Evolutionary conservation across 2,329 filamentous ascomycete species (phyloP).

Genomic region (Penicillium occitanis): DNA sequence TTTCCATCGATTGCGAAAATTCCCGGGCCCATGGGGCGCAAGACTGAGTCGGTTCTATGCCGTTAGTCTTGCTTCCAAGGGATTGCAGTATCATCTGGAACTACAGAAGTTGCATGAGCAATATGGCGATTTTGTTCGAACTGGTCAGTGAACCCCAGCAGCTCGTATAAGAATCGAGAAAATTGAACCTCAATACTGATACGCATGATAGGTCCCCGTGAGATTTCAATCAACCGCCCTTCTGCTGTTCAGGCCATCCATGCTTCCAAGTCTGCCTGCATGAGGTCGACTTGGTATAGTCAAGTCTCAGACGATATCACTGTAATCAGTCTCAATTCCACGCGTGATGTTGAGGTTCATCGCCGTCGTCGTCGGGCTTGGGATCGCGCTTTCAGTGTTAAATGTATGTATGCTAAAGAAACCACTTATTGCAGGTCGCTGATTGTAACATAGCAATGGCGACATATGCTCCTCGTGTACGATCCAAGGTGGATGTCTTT

Average conservation of each 20-base stretch:
- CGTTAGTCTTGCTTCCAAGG: neutral
- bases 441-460: neutral
- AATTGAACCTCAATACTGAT: neutral
- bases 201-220: neutral
- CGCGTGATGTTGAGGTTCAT: conserved; percentile 13
- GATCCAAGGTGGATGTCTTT: neutral
- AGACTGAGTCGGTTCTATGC: neutral
- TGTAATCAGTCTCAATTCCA: neutral
- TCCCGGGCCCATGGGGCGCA: neutral
- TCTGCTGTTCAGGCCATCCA: conserved; percentile 12
- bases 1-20: neutral
- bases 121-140: neutral
- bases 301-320: conserved; percentile 14
- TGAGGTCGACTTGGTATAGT: conserved; percentile 18
- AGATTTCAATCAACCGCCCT: neutral
- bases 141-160: neutral
- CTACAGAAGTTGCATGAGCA: neutral
- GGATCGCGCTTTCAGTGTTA: conserved; percentile 18
- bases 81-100: neutral
- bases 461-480: neutral
- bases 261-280: conserved; percentile 14
- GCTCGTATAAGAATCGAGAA: neutral
- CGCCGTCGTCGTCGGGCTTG: conserved; percentile 17
- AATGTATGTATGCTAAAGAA: conserved; percentile 8
- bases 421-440: neutral